Percentiles rank a stretch among this genome's conserved stretches.
Conservation (phyloP, 2,329 filamentous ascomycete species). For the Sporothrix mexicana region DNA sequence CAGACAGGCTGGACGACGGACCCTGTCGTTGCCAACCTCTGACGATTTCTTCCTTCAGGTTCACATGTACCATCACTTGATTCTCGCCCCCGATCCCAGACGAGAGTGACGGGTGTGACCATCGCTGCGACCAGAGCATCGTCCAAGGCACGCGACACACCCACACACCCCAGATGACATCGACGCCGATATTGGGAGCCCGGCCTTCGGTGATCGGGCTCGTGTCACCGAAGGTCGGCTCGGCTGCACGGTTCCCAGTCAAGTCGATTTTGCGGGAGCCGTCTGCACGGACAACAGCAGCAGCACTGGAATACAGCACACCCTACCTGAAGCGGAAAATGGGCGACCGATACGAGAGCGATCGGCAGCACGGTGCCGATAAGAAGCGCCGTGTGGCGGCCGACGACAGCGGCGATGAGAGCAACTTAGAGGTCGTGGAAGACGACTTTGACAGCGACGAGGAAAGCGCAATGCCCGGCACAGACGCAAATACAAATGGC, state of each 20-base stretch:
- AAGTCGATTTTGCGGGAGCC: slow-evolving; percentile 36
- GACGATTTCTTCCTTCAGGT: not conserved
- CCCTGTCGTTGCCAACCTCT: not conserved
- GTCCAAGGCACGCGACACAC: not conserved
- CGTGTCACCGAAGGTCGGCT: slow-evolving; percentile 18
- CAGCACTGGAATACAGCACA: not conserved
- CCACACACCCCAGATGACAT: slow-evolving; percentile 31
- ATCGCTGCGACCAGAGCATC: slow-evolving; percentile 2
- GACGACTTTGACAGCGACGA: not conserved
- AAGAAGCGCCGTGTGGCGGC: slow-evolving; percentile 20
- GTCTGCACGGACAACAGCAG: not conserved
- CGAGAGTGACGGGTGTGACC: slow-evolving; percentile 2
- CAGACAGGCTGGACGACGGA: slow-evolving; percentile 3
- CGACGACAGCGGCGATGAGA: slow-evolving; percentile 12
- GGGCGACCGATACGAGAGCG: slow-evolving; percentile 28
- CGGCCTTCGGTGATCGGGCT: slow-evolving; percentile 15
- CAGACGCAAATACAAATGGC: not conserved
- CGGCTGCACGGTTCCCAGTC: slow-evolving; percentile 31
- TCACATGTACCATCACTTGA: not conserved
- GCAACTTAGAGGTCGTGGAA: not conserved
- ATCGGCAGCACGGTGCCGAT: slow-evolving; percentile 20
- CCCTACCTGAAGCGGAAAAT: slow-evolving; percentile 32
- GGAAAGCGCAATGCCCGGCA: not conserved
- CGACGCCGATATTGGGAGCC: slow-evolving; percentile 19
- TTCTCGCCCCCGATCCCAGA: not conserved